Conservation (phyloP, 176 grass and related monocot genomes). For the Carex scoparia region DNA sequence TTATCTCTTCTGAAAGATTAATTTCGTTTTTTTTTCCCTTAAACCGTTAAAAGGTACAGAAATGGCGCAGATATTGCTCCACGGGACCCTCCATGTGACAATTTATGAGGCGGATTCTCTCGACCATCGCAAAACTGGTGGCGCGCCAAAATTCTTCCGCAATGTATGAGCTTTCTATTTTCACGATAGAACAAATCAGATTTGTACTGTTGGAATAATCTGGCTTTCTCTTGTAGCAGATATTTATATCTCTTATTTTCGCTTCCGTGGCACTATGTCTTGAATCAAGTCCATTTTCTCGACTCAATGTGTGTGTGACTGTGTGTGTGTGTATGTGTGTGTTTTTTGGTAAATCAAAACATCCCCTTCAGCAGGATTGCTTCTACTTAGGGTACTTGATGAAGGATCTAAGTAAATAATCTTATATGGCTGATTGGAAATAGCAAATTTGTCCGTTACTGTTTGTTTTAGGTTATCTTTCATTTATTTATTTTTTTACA, state of each 20-base stretch:
- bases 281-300: not conserved
- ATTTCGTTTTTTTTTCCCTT: not conserved
- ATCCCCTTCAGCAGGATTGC: not conserved
- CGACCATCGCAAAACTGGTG: constrained; percentile 35
- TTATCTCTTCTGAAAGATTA: not conserved
- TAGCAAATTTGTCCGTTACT: not conserved
- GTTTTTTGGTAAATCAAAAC: not conserved
- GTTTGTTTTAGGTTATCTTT: not conserved
- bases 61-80: constrained; percentile 63
- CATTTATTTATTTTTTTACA: not conserved
- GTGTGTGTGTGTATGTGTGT: too few relatives aligned
- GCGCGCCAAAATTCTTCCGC: constrained; percentile 52
- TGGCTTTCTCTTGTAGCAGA: not conserved
- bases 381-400: not conserved
- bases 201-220: not conserved
- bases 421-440: not conserved
- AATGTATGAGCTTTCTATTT: constrained; percentile 34
- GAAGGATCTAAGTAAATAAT: not conserved
- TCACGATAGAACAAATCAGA: not conserved
- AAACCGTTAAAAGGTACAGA: not conserved
- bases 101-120: constrained; percentile 56
- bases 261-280: not conserved
- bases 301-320: not conserved
- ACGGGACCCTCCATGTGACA: constrained; percentile 59
- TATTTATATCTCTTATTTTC: not conserved